Percentiles rank a stretch among this genome's conserved stretches.
phyloP scores from a whole-genome alignment of 805 yeast genomes.

The Ogataea haglerorum region DNA sequence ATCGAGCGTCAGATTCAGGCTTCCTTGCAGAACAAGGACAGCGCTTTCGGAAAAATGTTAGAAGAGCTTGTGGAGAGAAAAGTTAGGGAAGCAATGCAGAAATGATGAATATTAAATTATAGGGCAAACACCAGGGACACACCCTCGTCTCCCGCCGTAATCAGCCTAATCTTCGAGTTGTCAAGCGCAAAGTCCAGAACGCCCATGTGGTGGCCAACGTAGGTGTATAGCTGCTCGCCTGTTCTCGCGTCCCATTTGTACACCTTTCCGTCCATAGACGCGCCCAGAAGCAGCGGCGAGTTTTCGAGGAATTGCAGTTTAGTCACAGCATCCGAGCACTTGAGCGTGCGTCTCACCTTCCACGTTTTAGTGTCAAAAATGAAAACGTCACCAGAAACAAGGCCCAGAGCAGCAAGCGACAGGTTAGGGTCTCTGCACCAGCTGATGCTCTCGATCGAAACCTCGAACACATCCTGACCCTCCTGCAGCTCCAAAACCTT shows the following conservation, averaged over 20 bases:
- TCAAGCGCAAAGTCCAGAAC: conserved; percentile 78
- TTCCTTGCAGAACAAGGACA: conserved; percentile 52
- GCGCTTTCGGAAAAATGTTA: conserved; percentile 47
- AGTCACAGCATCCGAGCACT: conserved; percentile 80
- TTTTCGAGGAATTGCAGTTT: conserved; percentile 61
- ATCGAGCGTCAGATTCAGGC: conserved; percentile 79
- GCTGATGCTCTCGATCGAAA: conserved; percentile 73
- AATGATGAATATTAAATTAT: conserved; percentile 2
- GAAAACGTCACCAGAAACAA: conserved; percentile 83
- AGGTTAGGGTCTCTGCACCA: conserved; percentile 61
- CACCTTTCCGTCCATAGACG: conserved; percentile 82
- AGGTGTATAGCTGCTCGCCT: conserved; percentile 71
- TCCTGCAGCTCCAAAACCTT: conserved; percentile 58
- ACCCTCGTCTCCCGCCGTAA: conserved; percentile 97
- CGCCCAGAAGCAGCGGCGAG: conserved; percentile 58
- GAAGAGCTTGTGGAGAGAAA: conserved; percentile 45
- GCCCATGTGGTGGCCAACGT: conserved; percentile 93
- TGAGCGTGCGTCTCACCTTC: conserved; percentile 73
- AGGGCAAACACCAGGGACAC: conserved; percentile 70
- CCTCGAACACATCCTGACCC: conserved; percentile 57
- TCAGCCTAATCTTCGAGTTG: conserved; percentile 61
- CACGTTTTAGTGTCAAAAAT: conserved; percentile 82
- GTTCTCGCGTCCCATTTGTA: conserved; percentile 88
- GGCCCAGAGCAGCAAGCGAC: conserved; percentile 77
- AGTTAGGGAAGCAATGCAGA: conserved; percentile 22